Evolutionary conservation across 2,329 filamentous ascomycete species (phyloP), one percentile per base, ranked within the genome.

Genomic region (Colletotrichum lindemuthianum): DNA sequence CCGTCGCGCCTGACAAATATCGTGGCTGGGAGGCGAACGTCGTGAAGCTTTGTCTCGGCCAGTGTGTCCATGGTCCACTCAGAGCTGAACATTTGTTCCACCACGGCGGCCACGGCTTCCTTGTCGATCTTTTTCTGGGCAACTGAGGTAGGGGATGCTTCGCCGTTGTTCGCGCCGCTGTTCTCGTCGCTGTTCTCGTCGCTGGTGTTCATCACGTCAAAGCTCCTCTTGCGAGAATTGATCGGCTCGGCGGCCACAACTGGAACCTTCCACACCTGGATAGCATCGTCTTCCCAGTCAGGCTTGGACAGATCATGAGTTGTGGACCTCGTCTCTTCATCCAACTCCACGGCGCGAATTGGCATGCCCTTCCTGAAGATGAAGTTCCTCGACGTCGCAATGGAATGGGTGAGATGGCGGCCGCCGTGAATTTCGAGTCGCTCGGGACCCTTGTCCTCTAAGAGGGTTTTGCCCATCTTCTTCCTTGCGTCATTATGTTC

Each of bases 251-350:
- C 60, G 15, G 45, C 34, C 59, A 73, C 77, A 43, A 92, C 77
- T 0, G 91, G 86, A 72, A 98, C 83, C 49, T 92, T 90, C 95
- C 95, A 98, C 1, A 97, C 91, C 63, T 89, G 88, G 60, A 97
- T 87, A 67, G 90, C 88, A 10, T 87, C 82, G 74, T 98, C 95
- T 63, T 86, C 76, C 85, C 88, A 97, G 53, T 92, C 88, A 0
- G 93, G 92, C 24, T 79, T 73, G 49, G 80, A 77, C 4, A 82
- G 81, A 2, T 86, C 85, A 13, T 71, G 58, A n/a, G 69, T 65
- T 3, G 67, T 66, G 6, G 69, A 57, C 8, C 79, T 75, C 6
- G 79, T 76, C 56, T 85, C 81, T 9, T 78, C 70, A 44, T 81
- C 78, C 52, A 92, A 85, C 76, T 99, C 96, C 67, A 87, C 83